phyloP scores from a whole-genome alignment of 768 basidiomycete species.

The Trametes cingulata region DNA sequence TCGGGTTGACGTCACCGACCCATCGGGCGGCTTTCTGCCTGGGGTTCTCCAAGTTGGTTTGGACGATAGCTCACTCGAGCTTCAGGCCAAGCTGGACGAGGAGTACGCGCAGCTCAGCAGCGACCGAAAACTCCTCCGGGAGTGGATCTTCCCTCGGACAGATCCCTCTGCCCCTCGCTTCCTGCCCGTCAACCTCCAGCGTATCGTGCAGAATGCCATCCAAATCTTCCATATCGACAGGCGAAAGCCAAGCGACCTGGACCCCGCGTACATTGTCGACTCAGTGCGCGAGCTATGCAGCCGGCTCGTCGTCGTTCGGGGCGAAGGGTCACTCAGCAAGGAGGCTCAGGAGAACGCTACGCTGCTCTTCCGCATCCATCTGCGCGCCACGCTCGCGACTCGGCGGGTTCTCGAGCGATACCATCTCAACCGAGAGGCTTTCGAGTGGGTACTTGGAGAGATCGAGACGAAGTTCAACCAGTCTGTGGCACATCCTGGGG shows the following conservation, averaged over 20 bases:
- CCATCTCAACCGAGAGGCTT: constrained; percentile 90
- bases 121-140: constrained; percentile 79
- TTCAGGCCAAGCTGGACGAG: constrained; percentile 84
- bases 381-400: constrained; percentile 85
- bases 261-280: constrained; percentile 84
- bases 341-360: constrained; percentile 90
- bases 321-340: constrained; percentile 68
- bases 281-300: constrained; percentile 72
- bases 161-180: constrained; percentile 76
- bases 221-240: constrained; percentile 98
- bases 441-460: constrained; percentile 96
- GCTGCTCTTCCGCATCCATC: constrained; percentile 89
- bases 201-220: constrained; percentile 91
- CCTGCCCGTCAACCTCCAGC: constrained; percentile 92
- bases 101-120: constrained; percentile 64
- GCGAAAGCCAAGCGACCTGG: constrained; percentile 90
- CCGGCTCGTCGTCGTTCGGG: constrained; percentile 85
- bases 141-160: constrained; percentile 78
- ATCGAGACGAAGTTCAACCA: constrained; percentile 96
- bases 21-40: constrained; percentile 73
- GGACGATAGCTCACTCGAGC: constrained; percentile 77
- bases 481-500: constrained; percentile 89
- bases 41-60: constrained; percentile 86
- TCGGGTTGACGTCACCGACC: constrained; percentile 92
- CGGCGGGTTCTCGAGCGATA: constrained; percentile 86